These are phyloP conservation scores for Fistulifera solaris DNA, from an alignment of 108 stramenopile species.

Conservation along the genomic window DNA sequence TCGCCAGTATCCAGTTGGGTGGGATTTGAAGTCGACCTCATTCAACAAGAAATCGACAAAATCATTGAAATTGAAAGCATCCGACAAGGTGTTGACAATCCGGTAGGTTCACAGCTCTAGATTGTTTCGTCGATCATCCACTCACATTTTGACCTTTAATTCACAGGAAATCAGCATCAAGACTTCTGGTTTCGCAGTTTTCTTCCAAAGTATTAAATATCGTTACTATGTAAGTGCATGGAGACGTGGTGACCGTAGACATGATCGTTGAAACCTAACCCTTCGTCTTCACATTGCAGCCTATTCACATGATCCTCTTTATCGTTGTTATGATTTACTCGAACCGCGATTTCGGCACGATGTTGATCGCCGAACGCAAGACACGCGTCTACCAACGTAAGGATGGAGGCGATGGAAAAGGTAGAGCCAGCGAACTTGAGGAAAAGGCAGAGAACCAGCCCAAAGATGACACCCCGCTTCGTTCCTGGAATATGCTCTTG, in stretches of 20 bases:
- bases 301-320: conserved; percentile 21
- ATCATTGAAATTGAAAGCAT: conserved; percentile 17
- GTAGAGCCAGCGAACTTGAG: conserved; percentile 4
- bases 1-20: conserved; percentile 62
- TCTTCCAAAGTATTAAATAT: conserved; percentile 46
- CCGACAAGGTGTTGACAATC: not conserved
- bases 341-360: conserved; percentile 52
- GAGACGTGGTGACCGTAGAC: not conserved
- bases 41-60: conserved; percentile 45
- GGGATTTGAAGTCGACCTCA: conserved; percentile 57
- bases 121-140: too few species aligned
- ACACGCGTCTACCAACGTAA: conserved; percentile 38
- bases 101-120: too few species aligned
- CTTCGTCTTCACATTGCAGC: not conserved
- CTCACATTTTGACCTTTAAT: too few species aligned
- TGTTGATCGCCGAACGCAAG: conserved; percentile 58
- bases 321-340: conserved; percentile 12
- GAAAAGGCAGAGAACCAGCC: conserved; percentile 17
- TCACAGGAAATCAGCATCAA: conserved; percentile 12
- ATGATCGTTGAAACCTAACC: conserved; percentile 9
- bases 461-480: conserved; percentile 38
- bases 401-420: conserved; percentile 53
- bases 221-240: conserved; percentile 22
- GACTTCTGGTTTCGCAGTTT: conserved; percentile 40
- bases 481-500: conserved; percentile 34